Evolutionary conservation across 441 rosid species (phyloP), one percentile per base, ranked within the genome.

Genomic region (Brassica balearica): DNA sequence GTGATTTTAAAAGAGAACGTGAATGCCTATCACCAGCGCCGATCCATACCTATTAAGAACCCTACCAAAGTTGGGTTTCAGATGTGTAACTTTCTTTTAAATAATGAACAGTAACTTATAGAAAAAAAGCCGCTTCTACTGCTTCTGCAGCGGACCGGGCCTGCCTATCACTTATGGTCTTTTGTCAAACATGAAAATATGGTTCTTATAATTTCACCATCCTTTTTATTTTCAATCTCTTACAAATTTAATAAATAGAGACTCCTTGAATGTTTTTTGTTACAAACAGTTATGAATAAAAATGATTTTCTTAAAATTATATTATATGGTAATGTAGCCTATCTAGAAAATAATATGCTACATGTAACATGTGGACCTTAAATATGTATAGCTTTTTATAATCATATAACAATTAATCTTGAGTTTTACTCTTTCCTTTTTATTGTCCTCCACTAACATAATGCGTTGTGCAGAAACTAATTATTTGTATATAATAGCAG

Each of bases 331-430:
- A 36, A 14, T 38, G 36, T 66, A 66, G 17, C 12, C 65, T 58
- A 74, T 67, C 48, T 14, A 68, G 20, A 67, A 41, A 38, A 75
- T 17, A 41, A 65, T 66, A 74, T 55, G 46, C 11, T 65, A 55
- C 68, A 66, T 23, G 65, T 61, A 4, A 27, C 61, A 75, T 68
- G 78, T 75, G 68, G 68, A 68, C 62, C n/a, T 68, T 68, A 17
- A 27, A 68, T 74, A 66, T 27, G 25, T n/a, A 46, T 46, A 66
- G 25, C 55, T 27, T 76, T 67, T 61, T 48, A 69, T 34, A 76
- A 68, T 76, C 74, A 76, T 76, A 69, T 27, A 32, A 61, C 74
- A 68, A 69, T 76, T 69, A 76, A 61, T 69, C 80, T 76, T 76
- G 56, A 53, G 56, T 51, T 69, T 76, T 61, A 76, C 80, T 69